Evolutionary conservation across 768 basidiomycete genomes (phyloP).

Genomic region (Basidioascus undulatus): DNA sequence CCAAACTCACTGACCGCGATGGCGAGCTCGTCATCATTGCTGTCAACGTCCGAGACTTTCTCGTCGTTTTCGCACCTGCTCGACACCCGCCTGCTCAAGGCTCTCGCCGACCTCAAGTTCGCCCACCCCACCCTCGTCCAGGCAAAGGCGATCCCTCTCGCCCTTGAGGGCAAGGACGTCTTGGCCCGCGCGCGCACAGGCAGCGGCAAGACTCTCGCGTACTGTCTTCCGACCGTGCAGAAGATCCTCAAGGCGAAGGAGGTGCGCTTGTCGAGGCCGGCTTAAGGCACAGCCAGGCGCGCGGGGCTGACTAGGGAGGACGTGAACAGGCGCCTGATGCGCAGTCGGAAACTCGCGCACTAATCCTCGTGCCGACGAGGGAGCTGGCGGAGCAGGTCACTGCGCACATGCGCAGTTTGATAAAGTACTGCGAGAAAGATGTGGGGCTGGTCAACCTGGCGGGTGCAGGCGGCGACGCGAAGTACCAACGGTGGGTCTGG

Average conservation of each 20-base stretch:
- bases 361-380: conserved; percentile 42
- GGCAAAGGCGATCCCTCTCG: conserved; percentile 70
- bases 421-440: conserved; percentile 51
- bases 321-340: too few relatives aligned
- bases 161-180: conserved; percentile 67
- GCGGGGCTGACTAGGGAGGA: too few relatives aligned
- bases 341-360: conserved; percentile 39
- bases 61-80: conserved; percentile 45
- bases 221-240: conserved; percentile 73
- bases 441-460: conserved; percentile 44
- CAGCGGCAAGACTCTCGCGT: conserved; percentile 90
- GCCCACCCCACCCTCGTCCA: conserved; percentile 80
- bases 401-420: conserved; percentile 32
- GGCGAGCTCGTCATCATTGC: neutral
- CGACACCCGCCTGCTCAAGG: conserved; percentile 60
- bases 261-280: conserved; percentile 28
- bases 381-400: conserved; percentile 83
- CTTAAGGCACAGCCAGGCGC: too few relatives aligned
- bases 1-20: neutral
- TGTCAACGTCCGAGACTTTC: conserved; percentile 13
- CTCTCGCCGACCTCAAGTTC: conserved; percentile 75
- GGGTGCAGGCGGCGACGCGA: too few relatives aligned
- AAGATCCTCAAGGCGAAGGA: conserved; percentile 59
- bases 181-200: conserved; percentile 86
- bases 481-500: too few relatives aligned